phyloP scores from a whole-genome alignment of 1,284 basidiomycete species.

The Stygiomarasmius scandens region DNA sequence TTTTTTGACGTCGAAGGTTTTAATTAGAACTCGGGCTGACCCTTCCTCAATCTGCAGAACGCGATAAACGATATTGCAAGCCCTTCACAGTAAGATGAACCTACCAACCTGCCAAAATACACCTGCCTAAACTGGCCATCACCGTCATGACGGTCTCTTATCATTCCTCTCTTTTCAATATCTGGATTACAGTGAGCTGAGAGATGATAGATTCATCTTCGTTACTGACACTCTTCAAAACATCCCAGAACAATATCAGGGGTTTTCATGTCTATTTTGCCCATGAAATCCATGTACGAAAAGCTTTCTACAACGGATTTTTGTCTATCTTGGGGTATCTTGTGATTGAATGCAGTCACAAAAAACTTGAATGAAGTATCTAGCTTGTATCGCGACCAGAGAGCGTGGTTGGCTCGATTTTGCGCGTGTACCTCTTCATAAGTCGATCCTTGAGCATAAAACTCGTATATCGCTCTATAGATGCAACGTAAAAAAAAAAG shows the following conservation, averaged over 20 bases:
- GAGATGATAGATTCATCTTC: constrained; percentile 1
- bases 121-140: constrained; percentile 72
- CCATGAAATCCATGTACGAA: constrained; percentile 82
- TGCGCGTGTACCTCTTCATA: constrained; percentile 74
- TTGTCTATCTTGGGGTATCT: constrained; percentile 68
- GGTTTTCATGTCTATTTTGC: constrained; percentile 82
- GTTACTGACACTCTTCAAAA: constrained; percentile 86
- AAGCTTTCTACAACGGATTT: constrained; percentile 80
- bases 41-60: constrained; percentile 68
- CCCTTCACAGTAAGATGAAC: constrained; percentile 35
- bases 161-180: constrained; percentile 45
- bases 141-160: constrained; percentile 53
- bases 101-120: constrained; percentile 85
- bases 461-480: constrained; percentile 73
- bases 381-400: constrained; percentile 65
- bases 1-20: constrained; percentile 86
- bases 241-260: constrained; percentile 81
- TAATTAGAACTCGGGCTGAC: constrained; percentile 68
- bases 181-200: constrained; percentile 38
- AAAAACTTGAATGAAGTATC: constrained; percentile 81
- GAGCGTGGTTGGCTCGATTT: constrained; percentile 48
- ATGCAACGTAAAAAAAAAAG: constrained; percentile 11
- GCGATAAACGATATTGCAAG: background rate
- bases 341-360: constrained; percentile 79
- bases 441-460: constrained; percentile 69